Evolutionary conservation across 495 filamentous ascomycete genomes (phyloP).

Genomic region (Aspergillus incahuasiensis): DNA sequence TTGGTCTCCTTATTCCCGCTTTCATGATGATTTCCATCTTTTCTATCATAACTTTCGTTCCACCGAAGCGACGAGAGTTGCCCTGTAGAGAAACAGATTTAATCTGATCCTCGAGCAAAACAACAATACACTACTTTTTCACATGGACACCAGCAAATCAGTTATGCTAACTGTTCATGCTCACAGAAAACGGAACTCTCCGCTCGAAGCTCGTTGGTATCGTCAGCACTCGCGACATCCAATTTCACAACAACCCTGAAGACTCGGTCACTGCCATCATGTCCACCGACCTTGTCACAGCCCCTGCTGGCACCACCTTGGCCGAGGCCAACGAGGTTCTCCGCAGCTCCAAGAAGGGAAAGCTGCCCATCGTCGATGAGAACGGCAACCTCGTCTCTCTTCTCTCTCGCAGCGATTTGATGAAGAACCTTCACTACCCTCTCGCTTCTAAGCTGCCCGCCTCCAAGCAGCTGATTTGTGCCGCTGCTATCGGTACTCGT

Average conservation of each 20-base stretch:
- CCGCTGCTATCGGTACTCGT: slow-evolving; percentile 91
- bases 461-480: slow-evolving; percentile 95
- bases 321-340: slow-evolving; percentile 90
- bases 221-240: slow-evolving; percentile 94
- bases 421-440: slow-evolving; percentile 98
- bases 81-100: slow-evolving; percentile 68
- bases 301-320: slow-evolving; percentile 76
- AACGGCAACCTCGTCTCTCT: slow-evolving; percentile 86
- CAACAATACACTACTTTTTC: slow-evolving; percentile 4
- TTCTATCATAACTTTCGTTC: slow-evolving; percentile 99
- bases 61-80: slow-evolving; percentile 82
- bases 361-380: slow-evolving; percentile 91
- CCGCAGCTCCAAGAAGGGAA: slow-evolving; percentile 95
- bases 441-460: slow-evolving; percentile 93
- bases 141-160: slow-evolving; percentile 23
- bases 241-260: slow-evolving; percentile 71
- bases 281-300: slow-evolving; percentile 93
- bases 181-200: slow-evolving; percentile 80
- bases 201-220: slow-evolving; percentile 94
- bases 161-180: slow-evolving; percentile 19
- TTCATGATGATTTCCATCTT: slow-evolving; percentile 66
- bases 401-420: slow-evolving; percentile 93
- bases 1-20: slow-evolving; percentile 17
- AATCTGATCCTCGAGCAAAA: slow-evolving; percentile 31
- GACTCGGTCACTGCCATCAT: slow-evolving; percentile 85